Evolutionary conservation across 331 rosid genomes (phyloP), one percentile per base, ranked within the genome.

Genomic region (Malus hybrid): DNA sequence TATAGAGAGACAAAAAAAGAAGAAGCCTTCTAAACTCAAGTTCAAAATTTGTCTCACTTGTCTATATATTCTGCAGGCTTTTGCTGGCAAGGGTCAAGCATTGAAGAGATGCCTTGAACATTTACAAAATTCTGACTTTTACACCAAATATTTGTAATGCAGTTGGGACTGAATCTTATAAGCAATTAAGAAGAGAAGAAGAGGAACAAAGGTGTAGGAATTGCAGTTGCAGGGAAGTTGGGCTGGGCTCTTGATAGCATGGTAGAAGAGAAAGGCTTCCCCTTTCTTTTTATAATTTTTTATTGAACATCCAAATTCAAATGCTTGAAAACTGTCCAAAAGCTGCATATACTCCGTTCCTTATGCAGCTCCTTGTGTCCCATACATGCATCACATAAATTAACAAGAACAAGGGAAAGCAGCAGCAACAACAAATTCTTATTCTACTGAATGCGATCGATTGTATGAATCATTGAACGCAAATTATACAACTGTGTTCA

Each of bases 391-490:
- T 7, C 24, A 31, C 60, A 59, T 24, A 24, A 57, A 59, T 24
- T 18, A 36, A 19, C 10, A 22, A 72, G 67, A 56, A 20, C 12
- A n/a, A 20, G 19, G 42, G 7, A 36, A 6, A 39, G 44, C 44
- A 33, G 7, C 34, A 39, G 44, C 3, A 36, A 28, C 29, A 28
- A 39, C 44, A 39, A 39, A 39, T 39, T 39, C 3, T 39, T 9
- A 39, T 39, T 2, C 1, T 39, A 39, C 12, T 8, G 0, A 39
- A 0, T 39, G 1, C 1, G 12, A 0, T 39, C 12, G 1, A 1
- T 39, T 39, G 0, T 39, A 39, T 39, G 0, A 39, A 39, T 39
- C 44, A 0, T 39, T 39, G 2, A 39, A 39, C 4, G 12, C 3
- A 9, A 39, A 39, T 9, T 39, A 39, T 0, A 9, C 44, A 39